Percentiles rank a stretch among this genome's conserved stretches.
phyloP scores from a whole-genome alignment of 352 stramenopile genomes.

The Thalassiosira hispida region DNA sequence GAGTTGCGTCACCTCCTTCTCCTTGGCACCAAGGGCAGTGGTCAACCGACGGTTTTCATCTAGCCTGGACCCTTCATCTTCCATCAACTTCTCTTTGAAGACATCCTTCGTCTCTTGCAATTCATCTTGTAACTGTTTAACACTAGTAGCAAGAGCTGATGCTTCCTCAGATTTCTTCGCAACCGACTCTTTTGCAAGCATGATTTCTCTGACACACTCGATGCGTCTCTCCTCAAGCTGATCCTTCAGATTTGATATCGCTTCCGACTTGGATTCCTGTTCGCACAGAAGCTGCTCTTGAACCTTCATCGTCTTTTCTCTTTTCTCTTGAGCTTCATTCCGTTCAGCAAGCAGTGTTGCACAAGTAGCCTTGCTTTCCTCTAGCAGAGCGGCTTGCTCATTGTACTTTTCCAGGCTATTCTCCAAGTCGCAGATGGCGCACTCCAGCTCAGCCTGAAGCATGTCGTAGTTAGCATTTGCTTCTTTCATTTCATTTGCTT shows the following conservation, averaged over 20 bases:
- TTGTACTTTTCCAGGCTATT: neutral
- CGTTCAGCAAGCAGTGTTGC: no score
- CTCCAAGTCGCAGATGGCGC: neutral
- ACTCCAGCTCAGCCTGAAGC: slow-evolving; percentile 3
- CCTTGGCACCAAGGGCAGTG: neutral
- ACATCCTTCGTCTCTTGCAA: neutral
- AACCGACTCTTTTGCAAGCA: neutral
- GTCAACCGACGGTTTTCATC: neutral
- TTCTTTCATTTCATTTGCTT: slow-evolving; percentile 1
- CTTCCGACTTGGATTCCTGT: slow-evolving; percentile 1
- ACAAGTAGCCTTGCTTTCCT: neutral
- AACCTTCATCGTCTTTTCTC: neutral
- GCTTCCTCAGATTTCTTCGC: neutral
- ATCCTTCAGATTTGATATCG: neutral
- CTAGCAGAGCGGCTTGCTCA: neutral
- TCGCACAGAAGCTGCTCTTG: neutral
- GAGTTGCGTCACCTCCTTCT: neutral
- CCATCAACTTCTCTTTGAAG: slow-evolving; percentile 1
- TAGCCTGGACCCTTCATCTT: neutral
- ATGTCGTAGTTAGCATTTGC: neutral
- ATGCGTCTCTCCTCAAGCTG: slow-evolving; percentile 4
- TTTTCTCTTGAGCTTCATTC: neutral
- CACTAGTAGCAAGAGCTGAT: neutral
- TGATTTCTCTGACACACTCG: neutral
- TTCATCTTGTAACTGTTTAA: neutral